These are phyloP conservation scores for Astrocystis sublimbata DNA, from an alignment of 495 filamentous ascomycete genomes.

Conservation along the genomic window DNA sequence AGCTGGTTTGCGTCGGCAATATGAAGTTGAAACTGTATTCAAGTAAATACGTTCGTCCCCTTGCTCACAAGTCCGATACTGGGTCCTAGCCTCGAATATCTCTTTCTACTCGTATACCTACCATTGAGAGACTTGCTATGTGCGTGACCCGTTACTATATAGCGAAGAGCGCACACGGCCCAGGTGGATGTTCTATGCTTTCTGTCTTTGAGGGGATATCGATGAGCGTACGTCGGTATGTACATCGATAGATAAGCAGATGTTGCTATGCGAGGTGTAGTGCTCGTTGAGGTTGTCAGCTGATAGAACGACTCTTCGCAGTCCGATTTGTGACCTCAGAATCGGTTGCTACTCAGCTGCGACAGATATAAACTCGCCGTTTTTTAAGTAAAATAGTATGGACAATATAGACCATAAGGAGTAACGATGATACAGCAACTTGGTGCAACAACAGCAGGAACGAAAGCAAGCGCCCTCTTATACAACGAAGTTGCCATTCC, in stretches of 20 bases:
- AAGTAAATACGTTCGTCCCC: background rate
- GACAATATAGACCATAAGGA: constrained; percentile 5
- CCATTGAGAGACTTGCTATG: constrained; percentile 13
- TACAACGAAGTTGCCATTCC: constrained; percentile 4
- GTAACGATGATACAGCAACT: background rate
- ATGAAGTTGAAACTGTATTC: background rate
- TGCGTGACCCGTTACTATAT: constrained; percentile 15
- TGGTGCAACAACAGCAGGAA: background rate
- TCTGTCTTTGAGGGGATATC: background rate
- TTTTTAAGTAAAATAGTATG: background rate
- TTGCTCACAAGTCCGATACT: background rate
- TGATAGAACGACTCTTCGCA: background rate
- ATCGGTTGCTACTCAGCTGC: background rate
- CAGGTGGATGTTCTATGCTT: background rate
- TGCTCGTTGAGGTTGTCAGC: constrained; percentile 13
- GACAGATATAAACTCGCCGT: background rate
- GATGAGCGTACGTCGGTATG: constrained; percentile 14
- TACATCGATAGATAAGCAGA: constrained; percentile 7
- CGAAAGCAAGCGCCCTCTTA: constrained; percentile 11
- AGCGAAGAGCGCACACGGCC: constrained; percentile 1
- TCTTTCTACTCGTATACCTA: constrained; percentile 13
- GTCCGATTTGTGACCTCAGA: background rate
- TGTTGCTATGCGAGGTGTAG: constrained; percentile 6
- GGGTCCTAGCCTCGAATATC: constrained; percentile 12
- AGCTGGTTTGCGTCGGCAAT: too few relatives aligned